phyloP scores from a whole-genome alignment of 2,329 filamentous ascomycete species.

The Aspergillus melleus region DNA sequence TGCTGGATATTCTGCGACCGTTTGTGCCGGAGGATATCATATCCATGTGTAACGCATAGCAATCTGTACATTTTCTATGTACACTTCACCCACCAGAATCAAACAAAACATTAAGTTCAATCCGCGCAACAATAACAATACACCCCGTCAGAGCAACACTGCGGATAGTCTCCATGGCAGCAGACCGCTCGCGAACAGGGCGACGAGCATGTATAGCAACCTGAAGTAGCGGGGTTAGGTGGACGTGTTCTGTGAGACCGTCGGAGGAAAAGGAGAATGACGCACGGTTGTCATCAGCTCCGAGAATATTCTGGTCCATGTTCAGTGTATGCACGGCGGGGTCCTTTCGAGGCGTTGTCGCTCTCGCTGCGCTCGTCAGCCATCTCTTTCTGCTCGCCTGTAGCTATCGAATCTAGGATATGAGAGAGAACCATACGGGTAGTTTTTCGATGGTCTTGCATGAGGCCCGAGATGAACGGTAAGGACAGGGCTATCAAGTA shows the following conservation, averaged over 20 bases:
- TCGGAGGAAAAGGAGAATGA: neutral
- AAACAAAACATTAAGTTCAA: neutral
- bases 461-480: neutral
- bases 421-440: neutral
- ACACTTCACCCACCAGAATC: too few species aligned
- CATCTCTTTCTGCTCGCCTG: neutral
- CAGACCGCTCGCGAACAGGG: constrained; percentile 14
- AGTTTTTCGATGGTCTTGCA: neutral
- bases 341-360: neutral
- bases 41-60: constrained; percentile 21
- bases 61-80: neutral
- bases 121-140: constrained; percentile 15
- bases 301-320: neutral
- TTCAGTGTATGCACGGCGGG: neutral
- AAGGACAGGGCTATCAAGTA: neutral
- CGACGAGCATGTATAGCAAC: constrained; percentile 10
- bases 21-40: constrained; percentile 31
- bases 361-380: neutral
- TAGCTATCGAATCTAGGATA: neutral
- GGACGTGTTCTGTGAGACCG: neutral
- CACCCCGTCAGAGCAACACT: constrained; percentile 14
- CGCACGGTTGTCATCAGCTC: neutral
- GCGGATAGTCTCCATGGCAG: constrained; percentile 12
- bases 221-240: neutral
- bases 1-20: constrained; percentile 28